Base-by-base conservation (phyloP, 1,284 basidiomycete species). In the Cryptococcus sp. region DNA sequence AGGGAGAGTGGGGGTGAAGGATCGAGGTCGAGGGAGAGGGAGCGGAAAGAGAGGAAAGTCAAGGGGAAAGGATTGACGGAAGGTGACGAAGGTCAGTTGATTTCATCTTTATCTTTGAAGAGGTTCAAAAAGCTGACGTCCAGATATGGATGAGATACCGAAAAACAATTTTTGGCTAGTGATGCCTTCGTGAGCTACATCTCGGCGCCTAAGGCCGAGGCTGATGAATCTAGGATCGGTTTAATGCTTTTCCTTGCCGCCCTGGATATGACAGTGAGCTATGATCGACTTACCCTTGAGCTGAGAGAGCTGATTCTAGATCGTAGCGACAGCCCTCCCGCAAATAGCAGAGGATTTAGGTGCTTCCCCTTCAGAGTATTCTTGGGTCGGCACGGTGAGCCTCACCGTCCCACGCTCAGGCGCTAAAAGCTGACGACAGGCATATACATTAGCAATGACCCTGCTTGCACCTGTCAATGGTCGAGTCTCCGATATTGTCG, bases 171-270 rank as follows among this genome's bases (percentile, higher is more conserved):
- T 67, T 4, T 50, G 46, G 37, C 49, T 69, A 41, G 67, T 67
- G 2, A 64, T 66, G 62, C 65, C 60, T 18, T 56, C 59, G 56
- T 60, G 32, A 49, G 57, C 54, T 19, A 36, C 36, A 22, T 7
- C 34, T 48, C n/a, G n/a, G n/a, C n/a, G n/a, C n/a, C n/a, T n/a
- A n/a, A n/a, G n/a, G n/a, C n/a, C n/a, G n/a, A n/a, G 9, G 24
- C 7, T 7, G 11, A 23, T n/a, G 25, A 39, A 7, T 14, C 47
- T 46, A 21, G 70, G 11, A 63, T 73, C 32, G 63, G 60, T 1
- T 44, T 72, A 5, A 69, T 74, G 7, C 54, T 72, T 7, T 74
- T 74, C 57, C 53, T 72, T 2, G 53, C 67, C 0, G 72, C 72
- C 13, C 53, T 74, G 28, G 72, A 74, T 52, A 64, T 66, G 48